Evolutionary conservation across 345 rosid genomes (phyloP), one percentile per base, ranked within the genome.

Genomic region (Eucalyptus fibrosa): DNA sequence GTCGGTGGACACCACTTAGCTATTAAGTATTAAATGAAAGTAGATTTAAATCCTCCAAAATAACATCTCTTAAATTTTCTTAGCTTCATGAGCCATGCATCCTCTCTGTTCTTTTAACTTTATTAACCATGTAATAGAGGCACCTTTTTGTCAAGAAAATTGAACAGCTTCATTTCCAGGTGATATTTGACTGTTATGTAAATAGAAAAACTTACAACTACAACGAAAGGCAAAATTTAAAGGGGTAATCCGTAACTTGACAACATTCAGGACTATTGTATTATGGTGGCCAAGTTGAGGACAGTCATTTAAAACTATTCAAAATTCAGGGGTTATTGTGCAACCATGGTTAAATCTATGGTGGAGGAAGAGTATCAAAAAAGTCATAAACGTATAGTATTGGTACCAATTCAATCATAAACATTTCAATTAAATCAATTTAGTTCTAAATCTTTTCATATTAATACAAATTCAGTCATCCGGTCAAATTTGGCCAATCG

Each of bases 341-440:
- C 28, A 62, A 62, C 9, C n/a, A 59, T 26, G 8, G 15, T 23
- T 21, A 59, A 59, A 59, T 26, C 12, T 59, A 19, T 53, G 24
- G 23, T 0, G 1, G 10, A 3, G 10, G 5, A 19, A 53, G 1
- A 53, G 56, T 53, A 53, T 19, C 24, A 19, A 53, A 53, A 53
- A 53, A 53, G 2, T 53, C 56, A 19, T 53, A 19, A 53, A 53
- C 5, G 5, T 53, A 53, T 19, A 2, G 5, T 8, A 53, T 19
- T 19, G 4, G 2, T 53, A 53, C 0, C 0, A 3, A 53, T 53
- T 53, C 5, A 19, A 2, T 53, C 1, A 0, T 53, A 53, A 53
- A 53, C 10, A 0, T 53, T 53, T 53, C 24, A 3, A 53, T 53
- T 19, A 53, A 53, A 53, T 19, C 5, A 53, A 53, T 19, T 19